Percentiles rank a stretch among this genome's conserved stretches.
Conservation (phyloP, 345 rosid species). For the Garcia nutans region DNA sequence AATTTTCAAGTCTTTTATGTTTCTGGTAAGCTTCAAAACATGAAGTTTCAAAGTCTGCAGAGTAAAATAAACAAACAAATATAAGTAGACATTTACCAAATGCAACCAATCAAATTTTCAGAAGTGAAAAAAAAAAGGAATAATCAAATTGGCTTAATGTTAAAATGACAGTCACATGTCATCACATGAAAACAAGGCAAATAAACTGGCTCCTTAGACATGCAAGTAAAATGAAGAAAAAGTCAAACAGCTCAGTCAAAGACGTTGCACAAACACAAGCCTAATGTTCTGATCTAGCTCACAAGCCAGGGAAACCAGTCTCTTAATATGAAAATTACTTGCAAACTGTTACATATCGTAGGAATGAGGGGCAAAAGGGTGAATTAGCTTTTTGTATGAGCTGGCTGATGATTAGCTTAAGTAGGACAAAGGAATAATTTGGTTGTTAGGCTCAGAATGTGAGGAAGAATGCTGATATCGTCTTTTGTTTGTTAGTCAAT, state of each 20-base stretch:
- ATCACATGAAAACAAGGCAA: too few species aligned
- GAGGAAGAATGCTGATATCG: too few species aligned
- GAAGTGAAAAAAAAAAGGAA: not conserved
- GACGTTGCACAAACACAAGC: not conserved
- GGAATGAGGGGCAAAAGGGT: too few species aligned
- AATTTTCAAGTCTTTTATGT: slow-evolving; percentile 56
- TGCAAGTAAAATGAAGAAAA: not conserved
- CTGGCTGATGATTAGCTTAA: too few species aligned
- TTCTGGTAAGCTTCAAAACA: slow-evolving; percentile 69
- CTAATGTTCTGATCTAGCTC: not conserved
- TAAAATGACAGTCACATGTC: not conserved
- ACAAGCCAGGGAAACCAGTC: not conserved
- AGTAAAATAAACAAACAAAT: slow-evolving; percentile 7
- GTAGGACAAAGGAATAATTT: too few species aligned
- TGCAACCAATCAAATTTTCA: not conserved
- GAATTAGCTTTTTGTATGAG: too few species aligned
- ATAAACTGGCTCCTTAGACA: too few species aligned
- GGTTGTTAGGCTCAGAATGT: too few species aligned
- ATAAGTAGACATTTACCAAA: slow-evolving; percentile 5
- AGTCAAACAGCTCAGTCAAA: not conserved
- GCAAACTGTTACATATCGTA: not conserved
- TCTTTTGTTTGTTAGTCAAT: too few species aligned
- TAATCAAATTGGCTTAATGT: not conserved
- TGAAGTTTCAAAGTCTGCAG: slow-evolving; percentile 88
- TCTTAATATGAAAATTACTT: not conserved